Percentiles rank a stretch among this genome's conserved stretches.
These are phyloP conservation scores for Geranomyces michiganensis DNA, from an alignment of 192 early-diverging fungal genomes.

Conservation along the genomic window DNA sequence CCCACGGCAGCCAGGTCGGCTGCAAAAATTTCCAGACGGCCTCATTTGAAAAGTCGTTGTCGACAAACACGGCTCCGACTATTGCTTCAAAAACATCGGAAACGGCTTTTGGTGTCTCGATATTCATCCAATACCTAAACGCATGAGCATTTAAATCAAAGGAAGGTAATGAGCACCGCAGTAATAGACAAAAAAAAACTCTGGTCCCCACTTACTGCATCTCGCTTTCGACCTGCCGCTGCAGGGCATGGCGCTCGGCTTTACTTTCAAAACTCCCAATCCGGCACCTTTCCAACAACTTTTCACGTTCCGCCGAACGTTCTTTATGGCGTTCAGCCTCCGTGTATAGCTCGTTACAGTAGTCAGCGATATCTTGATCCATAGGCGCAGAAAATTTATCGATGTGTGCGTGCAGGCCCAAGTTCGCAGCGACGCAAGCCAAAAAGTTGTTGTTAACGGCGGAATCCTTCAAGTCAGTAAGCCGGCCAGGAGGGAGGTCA, in stretches of 20 bases:
- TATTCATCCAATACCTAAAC: constrained; percentile 75
- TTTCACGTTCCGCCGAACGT: not conserved
- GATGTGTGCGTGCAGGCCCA: constrained; percentile 69
- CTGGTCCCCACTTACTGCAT: constrained; percentile 17
- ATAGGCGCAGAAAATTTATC: constrained; percentile 65
- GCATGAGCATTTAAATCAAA: too few species aligned
- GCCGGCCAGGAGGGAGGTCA: constrained; percentile 69
- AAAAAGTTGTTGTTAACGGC: constrained; percentile 84
- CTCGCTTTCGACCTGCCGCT: constrained; percentile 16
- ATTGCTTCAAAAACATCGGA: constrained; percentile 90
- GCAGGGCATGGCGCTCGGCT: not conserved
- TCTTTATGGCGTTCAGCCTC: constrained; percentile 8
- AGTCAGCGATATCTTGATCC: constrained; percentile 54
- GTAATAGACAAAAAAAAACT: not conserved
- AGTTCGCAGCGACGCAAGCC: constrained; percentile 65
- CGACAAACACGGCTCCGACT: constrained; percentile 84
- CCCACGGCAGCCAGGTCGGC: constrained; percentile 33
- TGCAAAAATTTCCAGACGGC: constrained; percentile 44
- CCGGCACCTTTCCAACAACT: not conserved
- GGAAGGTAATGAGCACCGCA: not conserved
- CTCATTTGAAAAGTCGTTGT: constrained; percentile 70
- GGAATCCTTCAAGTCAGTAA: constrained; percentile 61
- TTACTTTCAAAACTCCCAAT: not conserved
- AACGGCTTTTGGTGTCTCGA: constrained; percentile 81
- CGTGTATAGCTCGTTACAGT: constrained; percentile 26